Evolutionary conservation across 108 stramenopile species (phyloP).

Genomic region (Skeletonema menzelii): DNA sequence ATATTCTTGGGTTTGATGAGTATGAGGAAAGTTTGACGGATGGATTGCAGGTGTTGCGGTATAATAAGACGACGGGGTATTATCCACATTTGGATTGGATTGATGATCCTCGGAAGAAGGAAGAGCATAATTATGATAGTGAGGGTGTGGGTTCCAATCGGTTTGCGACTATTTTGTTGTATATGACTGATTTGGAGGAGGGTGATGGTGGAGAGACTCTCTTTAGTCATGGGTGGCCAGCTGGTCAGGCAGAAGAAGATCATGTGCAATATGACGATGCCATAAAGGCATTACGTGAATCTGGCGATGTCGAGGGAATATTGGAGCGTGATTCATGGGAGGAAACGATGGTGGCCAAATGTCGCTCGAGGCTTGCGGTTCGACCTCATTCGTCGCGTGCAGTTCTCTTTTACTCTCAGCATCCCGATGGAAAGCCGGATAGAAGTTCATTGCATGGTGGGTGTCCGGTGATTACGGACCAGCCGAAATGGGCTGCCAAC

Average conservation of each 20-base stretch:
- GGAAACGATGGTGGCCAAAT: constrained; percentile 76
- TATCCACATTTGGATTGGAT: constrained; percentile 91
- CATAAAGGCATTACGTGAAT: constrained; percentile 39
- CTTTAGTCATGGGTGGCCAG: constrained; percentile 74
- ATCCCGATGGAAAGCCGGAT: constrained; percentile 80
- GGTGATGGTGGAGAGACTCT: constrained; percentile 94
- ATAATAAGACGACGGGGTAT: constrained; percentile 93
- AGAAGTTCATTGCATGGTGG: constrained; percentile 79
- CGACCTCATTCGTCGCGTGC: constrained; percentile 75
- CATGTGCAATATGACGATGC: constrained; percentile 28
- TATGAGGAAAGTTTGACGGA: constrained; percentile 85
- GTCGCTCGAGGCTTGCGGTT: constrained; percentile 67
- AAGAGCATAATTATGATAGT: constrained; percentile 71
- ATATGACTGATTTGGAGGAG: constrained; percentile 88
- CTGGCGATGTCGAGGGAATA: constrained; percentile 49
- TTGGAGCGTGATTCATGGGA: constrained; percentile 79
- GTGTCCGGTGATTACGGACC: constrained; percentile 82
- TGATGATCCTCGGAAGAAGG: constrained; percentile 46
- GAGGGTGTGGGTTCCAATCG: constrained; percentile 85
- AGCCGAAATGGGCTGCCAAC: constrained; percentile 58
- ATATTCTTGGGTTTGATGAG: constrained; percentile 77
- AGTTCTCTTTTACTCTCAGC: constrained; percentile 87
- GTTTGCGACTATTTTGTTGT: constrained; percentile 95
- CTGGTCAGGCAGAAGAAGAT: constrained; percentile 45
- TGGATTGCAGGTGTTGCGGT: constrained; percentile 94